Base-by-base conservation (phyloP, 1,139 yeast genomes). In the Oligophagozyma castellii region DNA sequence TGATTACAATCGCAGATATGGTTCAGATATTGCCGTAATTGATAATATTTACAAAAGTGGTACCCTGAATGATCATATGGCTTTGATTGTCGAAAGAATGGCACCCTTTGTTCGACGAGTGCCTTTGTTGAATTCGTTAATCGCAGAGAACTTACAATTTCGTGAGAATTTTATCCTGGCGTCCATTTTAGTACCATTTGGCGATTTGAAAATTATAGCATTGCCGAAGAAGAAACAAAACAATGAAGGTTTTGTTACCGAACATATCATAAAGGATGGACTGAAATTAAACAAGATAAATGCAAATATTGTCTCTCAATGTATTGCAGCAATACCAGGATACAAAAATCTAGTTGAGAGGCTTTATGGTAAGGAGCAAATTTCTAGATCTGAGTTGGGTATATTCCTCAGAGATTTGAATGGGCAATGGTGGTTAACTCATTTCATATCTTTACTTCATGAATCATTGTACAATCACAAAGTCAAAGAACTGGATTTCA, bases 211-310 rank as follows among this genome's bases (percentile, higher is more conserved):
- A 24, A 39, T 47, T 16, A 36, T 46, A 25, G 44, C 47, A 32
- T 37, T 43, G 7, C 41, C 46, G 14, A 44, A 43, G 27, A 47
- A 46, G 26, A 43, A 40, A 23, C 22, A 38, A 10, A 48, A 45
- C 26, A 45, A 45, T 20, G 40, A 36, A 8, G 30, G 36, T 12
- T 34, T 50, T 3, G 32, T 47, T 4, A 30, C 39, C 0, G 54
- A 47, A 26, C 43, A 63, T 15, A 61, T 79, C 2, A 51, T 80
- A 22, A 65, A 72, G 38, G 84, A 79, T 33, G 89, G 93, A 0
- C 53, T 86, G 23, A 75, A 77, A 43, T 63, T 74, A 33, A 72
- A 84, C 11, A 67, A 68, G 30, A 52, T 55, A 25, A 76, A 73
- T 23, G 70, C 71, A 10, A 71, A 65, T 3, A 53, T 62, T 8